Conservation (phyloP, 768 basidiomycete genomes). For the Pholiota conissans region DNA sequence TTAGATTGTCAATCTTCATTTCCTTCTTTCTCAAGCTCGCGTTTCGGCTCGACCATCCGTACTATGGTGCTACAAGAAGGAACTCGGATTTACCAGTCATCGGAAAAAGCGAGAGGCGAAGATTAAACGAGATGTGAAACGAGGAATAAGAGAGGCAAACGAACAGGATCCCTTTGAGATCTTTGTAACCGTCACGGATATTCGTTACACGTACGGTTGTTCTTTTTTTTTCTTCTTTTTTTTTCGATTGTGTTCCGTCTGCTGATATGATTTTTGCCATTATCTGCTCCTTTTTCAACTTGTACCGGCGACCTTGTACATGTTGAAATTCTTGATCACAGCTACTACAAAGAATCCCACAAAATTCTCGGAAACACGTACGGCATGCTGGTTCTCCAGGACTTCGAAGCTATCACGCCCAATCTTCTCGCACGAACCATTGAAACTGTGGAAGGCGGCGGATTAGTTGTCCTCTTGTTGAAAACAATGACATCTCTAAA, state of each 20-base stretch:
- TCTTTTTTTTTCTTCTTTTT: background rate
- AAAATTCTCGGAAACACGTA: slow-evolving; percentile 98
- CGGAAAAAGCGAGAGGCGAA: slow-evolving; percentile 97
- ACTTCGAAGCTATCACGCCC: slow-evolving; percentile 97
- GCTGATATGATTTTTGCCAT: background rate
- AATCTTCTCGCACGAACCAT: slow-evolving; percentile 96
- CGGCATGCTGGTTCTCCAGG: slow-evolving; percentile 96
- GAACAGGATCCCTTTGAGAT: slow-evolving; percentile 98
- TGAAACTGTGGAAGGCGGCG: slow-evolving; percentile 97
- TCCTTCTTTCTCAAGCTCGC: slow-evolving; percentile 86
- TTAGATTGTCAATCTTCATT: slow-evolving; percentile 94
- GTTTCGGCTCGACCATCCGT: slow-evolving; percentile 89
- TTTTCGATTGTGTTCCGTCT: background rate
- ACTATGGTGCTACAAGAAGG: slow-evolving; percentile 99
- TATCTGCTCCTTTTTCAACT: background rate
- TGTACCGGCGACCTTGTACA: no score
- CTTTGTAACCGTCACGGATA: slow-evolving; percentile 98
- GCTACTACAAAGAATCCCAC: slow-evolving; percentile 96
- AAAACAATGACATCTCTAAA: slow-evolving; percentile 94
- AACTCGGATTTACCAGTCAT: slow-evolving; percentile 95
- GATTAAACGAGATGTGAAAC: slow-evolving; percentile 94
- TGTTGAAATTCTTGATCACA: slow-evolving; percentile 22
- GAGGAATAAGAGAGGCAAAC: slow-evolving; percentile 90
- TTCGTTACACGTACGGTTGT: slow-evolving; percentile 93
- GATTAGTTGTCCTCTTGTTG: slow-evolving; percentile 81